Percentiles rank a stretch among this genome's conserved stretches.
These are phyloP conservation scores for Monilinia fructigena DNA, from an alignment of 2,329 filamentous ascomycete species.

Conservation along the genomic window DNA sequence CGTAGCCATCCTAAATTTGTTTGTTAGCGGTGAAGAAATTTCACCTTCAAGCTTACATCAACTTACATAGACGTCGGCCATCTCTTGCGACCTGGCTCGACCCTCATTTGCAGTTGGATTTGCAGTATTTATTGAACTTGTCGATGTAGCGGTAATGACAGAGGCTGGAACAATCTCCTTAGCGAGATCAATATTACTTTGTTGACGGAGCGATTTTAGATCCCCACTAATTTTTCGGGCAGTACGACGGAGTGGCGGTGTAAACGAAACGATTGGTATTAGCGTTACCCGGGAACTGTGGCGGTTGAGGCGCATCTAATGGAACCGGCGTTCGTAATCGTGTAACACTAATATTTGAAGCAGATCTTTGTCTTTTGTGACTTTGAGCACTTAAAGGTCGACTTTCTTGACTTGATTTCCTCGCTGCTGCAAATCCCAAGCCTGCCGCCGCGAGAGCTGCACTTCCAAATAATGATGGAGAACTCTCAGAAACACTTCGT, in stretches of 20 bases:
- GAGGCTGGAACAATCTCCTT: slow-evolving; percentile 48
- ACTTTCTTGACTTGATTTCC: slow-evolving; percentile 37
- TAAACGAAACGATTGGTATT: slow-evolving; percentile 55
- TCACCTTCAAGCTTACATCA: slow-evolving; percentile 17
- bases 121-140: slow-evolving; percentile 51
- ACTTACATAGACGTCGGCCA: slow-evolving; percentile 94
- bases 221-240: slow-evolving; percentile 71
- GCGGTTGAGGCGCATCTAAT: slow-evolving; percentile 34
- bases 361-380: slow-evolving; percentile 33
- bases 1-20: slow-evolving; percentile 75
- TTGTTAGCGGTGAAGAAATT: slow-evolving; percentile 33
- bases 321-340: slow-evolving; percentile 39
- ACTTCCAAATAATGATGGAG: slow-evolving; percentile 30
- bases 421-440: slow-evolving; percentile 37
- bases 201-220: slow-evolving; percentile 66
- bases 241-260: slow-evolving; percentile 69
- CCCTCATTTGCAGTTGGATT: slow-evolving; percentile 84
- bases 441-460: slow-evolving; percentile 33
- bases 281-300: slow-evolving; percentile 62
- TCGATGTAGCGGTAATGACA: slow-evolving; percentile 41
- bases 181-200: slow-evolving; percentile 44
- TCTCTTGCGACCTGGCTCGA: slow-evolving; percentile 78
- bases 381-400: slow-evolving; percentile 35
- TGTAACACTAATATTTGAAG: slow-evolving; percentile 35
- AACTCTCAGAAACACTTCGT: slow-evolving; percentile 30